A percentile compares a stretch with the other conserved stretches of the same genome.
Evolutionary conservation across 2,329 filamentous ascomycete genomes (phyloP).

Genomic region (Eutypella sp.): DNA sequence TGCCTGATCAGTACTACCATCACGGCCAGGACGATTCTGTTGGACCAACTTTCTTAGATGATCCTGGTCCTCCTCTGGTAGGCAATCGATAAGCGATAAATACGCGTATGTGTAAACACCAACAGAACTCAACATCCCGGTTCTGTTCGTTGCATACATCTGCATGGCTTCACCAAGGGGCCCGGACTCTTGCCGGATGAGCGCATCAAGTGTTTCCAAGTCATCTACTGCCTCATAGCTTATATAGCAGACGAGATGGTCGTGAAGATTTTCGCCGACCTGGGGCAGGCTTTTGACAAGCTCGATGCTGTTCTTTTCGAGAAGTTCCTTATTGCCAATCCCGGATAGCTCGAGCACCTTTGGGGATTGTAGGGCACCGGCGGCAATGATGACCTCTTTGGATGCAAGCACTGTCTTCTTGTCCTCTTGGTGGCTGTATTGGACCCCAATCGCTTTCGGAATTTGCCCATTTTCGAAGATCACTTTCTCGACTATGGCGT

Average conservation of each 20-base stretch:
- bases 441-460: slow-evolving; percentile 2
- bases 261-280: background rate
- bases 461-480: slow-evolving; percentile 5
- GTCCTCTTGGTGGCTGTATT: background rate
- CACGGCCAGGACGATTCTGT: background rate
- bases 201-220: slow-evolving; percentile 6
- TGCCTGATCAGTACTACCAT: background rate
- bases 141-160: slow-evolving; percentile 1
- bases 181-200: slow-evolving; percentile 5
- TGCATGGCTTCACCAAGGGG: slow-evolving; percentile 5
- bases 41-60: background rate
- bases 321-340: background rate
- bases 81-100: slow-evolving; percentile 3
- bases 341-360: background rate
- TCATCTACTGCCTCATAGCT: slow-evolving; percentile 7
- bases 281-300: background rate
- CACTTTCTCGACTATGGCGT: slow-evolving; percentile 11
- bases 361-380: background rate
- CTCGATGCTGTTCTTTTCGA: background rate
- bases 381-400: background rate
- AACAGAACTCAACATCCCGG: slow-evolving; percentile 3
- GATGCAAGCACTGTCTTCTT: background rate
- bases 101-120: slow-evolving; percentile 7
- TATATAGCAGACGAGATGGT: background rate
- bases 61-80: slow-evolving; percentile 1